Evolutionary conservation across 2,329 filamentous ascomycete species (phyloP), one percentile per base, ranked within the genome.

Genomic region (Ophiostoma ips): DNA sequence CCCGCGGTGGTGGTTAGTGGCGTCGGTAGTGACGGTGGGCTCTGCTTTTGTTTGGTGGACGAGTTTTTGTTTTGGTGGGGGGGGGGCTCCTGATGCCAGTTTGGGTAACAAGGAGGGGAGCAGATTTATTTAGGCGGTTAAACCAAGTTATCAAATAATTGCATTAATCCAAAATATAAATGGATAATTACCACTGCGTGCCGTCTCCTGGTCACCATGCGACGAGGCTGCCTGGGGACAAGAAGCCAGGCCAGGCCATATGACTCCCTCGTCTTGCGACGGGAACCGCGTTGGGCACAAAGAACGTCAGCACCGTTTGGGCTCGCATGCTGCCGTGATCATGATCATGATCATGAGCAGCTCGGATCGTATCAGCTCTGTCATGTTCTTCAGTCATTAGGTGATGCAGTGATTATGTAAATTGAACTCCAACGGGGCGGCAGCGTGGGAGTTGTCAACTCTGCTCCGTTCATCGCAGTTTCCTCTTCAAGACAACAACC

Each of bases 11-110:
- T n/a, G 30, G 40, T n/a, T 31, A 28, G 38, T 41, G 24, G 38
- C 13, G n/a, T 13, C 18, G 21, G 21, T 18, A 19, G 38, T 41
- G 38, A 21, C 19, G 37, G 37, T 41, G 37, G 37, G 37, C 37
- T 38, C 16, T 38, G 16, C 37, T 38, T 5, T 13, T 38, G 16
- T n/a, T 21, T 41, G 24, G 21, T 45, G 43, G 43, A 34, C 30
- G 43, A 45, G 16, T 45, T 45, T 45, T 45, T 45, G 43, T 45
- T 45, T 19, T 45, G 43, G 43, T 45, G 43, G 43, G 43, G 38
- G 35, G 38, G 19, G n/a, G n/a, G n/a, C n/a, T 13, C 12, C 19
- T 41, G 12, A 38, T 16, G 36, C 38, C 21, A 41, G 21, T 41
- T 41, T 41, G n/a, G 38, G 38, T 41, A 41, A 41, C n/a, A 41